Base-by-base conservation (phyloP, 2,329 filamentous ascomycete genomes). In the Alternaria brassicicola region DNA sequence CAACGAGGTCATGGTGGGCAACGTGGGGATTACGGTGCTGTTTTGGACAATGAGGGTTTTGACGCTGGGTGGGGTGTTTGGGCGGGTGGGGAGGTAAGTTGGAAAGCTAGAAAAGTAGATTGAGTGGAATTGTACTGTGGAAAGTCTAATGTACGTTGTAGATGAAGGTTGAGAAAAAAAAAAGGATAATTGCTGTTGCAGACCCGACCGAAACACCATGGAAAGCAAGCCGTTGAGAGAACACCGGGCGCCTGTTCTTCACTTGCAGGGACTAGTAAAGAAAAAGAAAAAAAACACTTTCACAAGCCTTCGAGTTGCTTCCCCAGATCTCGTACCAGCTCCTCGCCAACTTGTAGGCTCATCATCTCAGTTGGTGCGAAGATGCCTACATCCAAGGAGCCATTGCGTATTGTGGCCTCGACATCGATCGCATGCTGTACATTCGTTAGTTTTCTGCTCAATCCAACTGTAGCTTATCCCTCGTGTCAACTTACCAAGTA, bases 351-450 rank as follows among this genome's bases (percentile, higher is more conserved):
- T 5, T 73, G 59, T 47, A 81, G 59, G 23, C 69, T 68, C 38
- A 85, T 31, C 77, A 83, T 79, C 6, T 74, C 74, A 36, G 72
- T 72, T 4, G 80, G 78, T 19, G 77, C 81, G 71, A 86, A 87
- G 7, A 86, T 66, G 13, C 84, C 85, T 39, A 86, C 75, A 63
- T 84, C 81, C 56, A 88, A 68, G 6, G 65, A 70, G n/a, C 81
- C 80, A 33, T 80, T 70, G 7, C 77, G 71, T 17, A 86, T 70
- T 8, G 83, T 83, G 8, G 81, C 80, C 74, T 87, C 85, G 12
- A 87, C 68, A 67, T 88, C 85, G 26, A 87, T 65, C 9, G 83
- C 79, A 62, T 83, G 78, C 82, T 86, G 64, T 43, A 52, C 15
- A 23, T 5, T 3, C 9, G 19, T 73, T 62, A 73, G 65, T 26